Conservation (phyloP, 2,329 filamentous ascomycete species). For the Ceratocystis destructans region DNA sequence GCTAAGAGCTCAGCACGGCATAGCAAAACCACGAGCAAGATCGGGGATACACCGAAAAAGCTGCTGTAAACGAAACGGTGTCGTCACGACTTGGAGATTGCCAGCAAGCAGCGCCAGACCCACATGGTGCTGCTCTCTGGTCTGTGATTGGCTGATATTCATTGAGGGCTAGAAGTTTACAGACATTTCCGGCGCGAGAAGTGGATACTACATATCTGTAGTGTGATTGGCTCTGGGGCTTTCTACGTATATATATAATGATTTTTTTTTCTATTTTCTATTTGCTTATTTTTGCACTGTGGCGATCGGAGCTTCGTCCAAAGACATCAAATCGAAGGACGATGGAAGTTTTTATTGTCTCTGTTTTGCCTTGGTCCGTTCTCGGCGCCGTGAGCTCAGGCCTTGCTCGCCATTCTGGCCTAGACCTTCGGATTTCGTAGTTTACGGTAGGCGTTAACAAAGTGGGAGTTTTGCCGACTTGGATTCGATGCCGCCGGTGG, state of each 20-base stretch:
- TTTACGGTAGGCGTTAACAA: background rate
- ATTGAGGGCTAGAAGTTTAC: background rate
- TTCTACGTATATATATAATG: too few species aligned
- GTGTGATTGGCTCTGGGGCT: background rate
- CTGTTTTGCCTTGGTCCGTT: background rate
- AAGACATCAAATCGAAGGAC: background rate
- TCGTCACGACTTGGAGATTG: conserved; percentile 16
- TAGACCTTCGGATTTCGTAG: background rate
- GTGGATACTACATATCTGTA: background rate
- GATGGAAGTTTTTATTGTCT: background rate
- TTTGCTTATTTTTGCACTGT: too few species aligned
- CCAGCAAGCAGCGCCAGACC: background rate
- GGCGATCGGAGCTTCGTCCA: background rate
- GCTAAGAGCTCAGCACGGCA: background rate
- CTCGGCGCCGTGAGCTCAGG: background rate
- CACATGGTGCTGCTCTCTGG: background rate
- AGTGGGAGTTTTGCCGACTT: background rate
- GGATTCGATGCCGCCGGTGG: background rate
- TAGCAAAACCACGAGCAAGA: background rate
- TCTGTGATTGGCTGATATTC: background rate
- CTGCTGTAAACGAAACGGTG: conserved; percentile 11
- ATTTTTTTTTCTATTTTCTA: too few species aligned
- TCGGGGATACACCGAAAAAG: conserved; percentile 9
- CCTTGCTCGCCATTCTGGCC: background rate
- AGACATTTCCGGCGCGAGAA: background rate